Evolutionary conservation across 768 basidiomycete species (phyloP).

Genomic region (Mycena galericulata): DNA sequence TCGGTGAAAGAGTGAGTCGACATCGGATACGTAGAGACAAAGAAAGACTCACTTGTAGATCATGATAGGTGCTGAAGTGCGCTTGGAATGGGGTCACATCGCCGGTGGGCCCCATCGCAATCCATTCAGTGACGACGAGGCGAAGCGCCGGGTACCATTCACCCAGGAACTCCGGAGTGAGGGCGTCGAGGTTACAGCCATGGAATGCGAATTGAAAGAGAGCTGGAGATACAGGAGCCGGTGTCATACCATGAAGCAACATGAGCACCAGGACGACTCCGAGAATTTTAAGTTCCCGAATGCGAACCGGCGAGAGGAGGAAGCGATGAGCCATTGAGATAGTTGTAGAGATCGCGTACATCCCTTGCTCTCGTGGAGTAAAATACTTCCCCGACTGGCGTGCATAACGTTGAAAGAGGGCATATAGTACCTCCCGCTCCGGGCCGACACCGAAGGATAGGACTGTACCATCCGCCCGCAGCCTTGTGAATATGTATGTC

Average conservation of each 20-base stretch:
- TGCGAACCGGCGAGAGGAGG: background rate
- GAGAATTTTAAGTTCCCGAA: background rate
- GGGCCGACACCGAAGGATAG: background rate
- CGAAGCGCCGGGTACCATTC: conserved; percentile 7
- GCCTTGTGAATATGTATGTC: background rate
- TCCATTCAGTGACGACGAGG: background rate
- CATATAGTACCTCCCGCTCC: background rate
- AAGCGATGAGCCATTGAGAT: background rate
- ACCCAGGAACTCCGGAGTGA: background rate
- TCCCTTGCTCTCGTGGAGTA: background rate
- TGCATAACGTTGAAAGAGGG: background rate
- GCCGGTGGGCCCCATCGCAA: background rate
- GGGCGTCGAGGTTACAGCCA: background rate
- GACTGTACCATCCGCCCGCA: background rate
- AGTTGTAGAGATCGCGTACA: background rate
- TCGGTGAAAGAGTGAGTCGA: background rate
- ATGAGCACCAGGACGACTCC: background rate
- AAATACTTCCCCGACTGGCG: background rate
- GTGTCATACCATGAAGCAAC: background rate
- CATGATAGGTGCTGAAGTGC: conserved; percentile 5
- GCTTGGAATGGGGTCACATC: background rate
- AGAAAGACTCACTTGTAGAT: background rate
- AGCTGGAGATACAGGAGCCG: background rate
- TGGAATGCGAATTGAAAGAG: conserved; percentile 3
- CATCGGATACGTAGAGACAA: background rate